These are phyloP conservation scores for Mycena belliarum DNA, from an alignment of 768 basidiomycete genomes.

Conservation along the genomic window DNA sequence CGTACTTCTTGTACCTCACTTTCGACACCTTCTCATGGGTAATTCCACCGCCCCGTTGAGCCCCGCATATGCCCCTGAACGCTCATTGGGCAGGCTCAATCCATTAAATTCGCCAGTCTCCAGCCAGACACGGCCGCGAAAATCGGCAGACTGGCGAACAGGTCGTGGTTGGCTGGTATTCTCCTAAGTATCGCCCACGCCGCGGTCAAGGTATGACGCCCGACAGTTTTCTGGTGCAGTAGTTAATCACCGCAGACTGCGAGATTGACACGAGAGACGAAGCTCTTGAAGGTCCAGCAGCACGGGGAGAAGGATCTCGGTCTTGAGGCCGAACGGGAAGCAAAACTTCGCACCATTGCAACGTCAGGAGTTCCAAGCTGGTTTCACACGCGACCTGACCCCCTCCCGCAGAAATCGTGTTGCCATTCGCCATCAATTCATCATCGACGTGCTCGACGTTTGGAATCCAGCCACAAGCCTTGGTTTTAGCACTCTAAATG, in stretches of 20 bases:
- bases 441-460: conserved; percentile 82
- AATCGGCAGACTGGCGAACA: conserved; percentile 67
- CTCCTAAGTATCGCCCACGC: conserved; percentile 74
- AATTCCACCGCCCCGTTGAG: background rate
- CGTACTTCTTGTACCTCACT: conserved; percentile 85
- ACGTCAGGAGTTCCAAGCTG: conserved; percentile 39
- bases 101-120: conserved; percentile 64
- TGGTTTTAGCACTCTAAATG: conserved; percentile 74
- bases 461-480: conserved; percentile 88
- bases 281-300: conserved; percentile 46
- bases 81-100: conserved; percentile 53
- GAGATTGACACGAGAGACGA: conserved; percentile 61
- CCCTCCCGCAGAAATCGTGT: conserved; percentile 52
- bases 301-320: conserved; percentile 69
- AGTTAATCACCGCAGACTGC: conserved; percentile 45
- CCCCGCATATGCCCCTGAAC: background rate
- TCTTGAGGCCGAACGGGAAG: conserved; percentile 64
- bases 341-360: conserved; percentile 57
- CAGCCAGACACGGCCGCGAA: conserved; percentile 60
- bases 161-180: conserved; percentile 90
- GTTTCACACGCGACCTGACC: background rate
- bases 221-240: background rate
- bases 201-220: conserved; percentile 57
- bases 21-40: conserved; percentile 90
- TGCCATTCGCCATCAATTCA: conserved; percentile 74